Base-by-base conservation (phyloP, 352 stramenopile species). In the Phytophthora europaea region DNA sequence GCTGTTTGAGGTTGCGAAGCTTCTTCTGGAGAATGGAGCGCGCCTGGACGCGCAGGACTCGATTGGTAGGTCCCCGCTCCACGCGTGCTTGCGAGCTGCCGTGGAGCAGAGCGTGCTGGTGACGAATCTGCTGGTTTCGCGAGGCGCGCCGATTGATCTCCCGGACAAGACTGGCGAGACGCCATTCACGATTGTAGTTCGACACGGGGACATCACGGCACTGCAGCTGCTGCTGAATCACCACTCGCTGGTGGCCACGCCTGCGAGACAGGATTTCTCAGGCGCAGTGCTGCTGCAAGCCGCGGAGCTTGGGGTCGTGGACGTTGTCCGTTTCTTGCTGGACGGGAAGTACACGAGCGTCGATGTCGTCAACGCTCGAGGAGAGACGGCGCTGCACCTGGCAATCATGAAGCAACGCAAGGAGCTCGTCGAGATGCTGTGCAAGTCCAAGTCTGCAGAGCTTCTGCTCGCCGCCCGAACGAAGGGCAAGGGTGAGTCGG, bases 171-270 rank as follows among this genome's bases (percentile, higher is more conserved):
- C 18, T 20, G 75, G 70, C 16, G 59, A 73, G 26, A 79, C 75
- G 3, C 75, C 71, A 8, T 20, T 81, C 47, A 67, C 58, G 58
- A 63, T 78, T 13, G 67, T 75, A 53, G 64, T 80, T 43, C 67
- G 47, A n/a, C 52, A 47, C 26, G 75, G 65, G 9, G 60, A 80
- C 26, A 69, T 70, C 18, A 68, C 57, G 20, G 68, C 64, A 13
- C 22, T 83, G 34, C 76, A 79, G 47, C 60, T 80, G 43, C 45
- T 82, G 40, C 36, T 82, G 18, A 83, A 83, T 33, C 69, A 80
- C 28, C 65, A 72, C 51, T 73, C 68, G 31, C 58, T 78, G 8
- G 72, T 78, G 8, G 65, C 65, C 9, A 78, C 61, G 31, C 36
- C 48, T 4, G 66, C 60, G 18, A 56, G 70, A 48, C 51, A 66